These are phyloP conservation scores for Prunus yedoensis DNA, from an alignment of 331 rosid species.

Conservation along the genomic window DNA sequence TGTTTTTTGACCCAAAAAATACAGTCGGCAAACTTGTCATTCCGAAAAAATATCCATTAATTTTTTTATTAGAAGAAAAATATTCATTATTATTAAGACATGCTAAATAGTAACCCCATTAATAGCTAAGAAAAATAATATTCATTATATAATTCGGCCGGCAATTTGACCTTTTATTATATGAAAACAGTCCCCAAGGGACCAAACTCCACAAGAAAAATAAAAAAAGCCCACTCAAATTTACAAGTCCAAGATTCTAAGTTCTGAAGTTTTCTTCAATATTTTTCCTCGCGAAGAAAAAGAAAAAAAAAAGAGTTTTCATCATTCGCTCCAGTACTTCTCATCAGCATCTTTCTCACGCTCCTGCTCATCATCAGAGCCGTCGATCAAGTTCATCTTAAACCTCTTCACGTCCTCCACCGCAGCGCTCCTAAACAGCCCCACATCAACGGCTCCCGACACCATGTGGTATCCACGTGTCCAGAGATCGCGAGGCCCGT, in stretches of 20 bases:
- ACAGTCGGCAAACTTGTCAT: background rate
- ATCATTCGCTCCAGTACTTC: constrained; percentile 52
- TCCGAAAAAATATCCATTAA: too few relatives aligned
- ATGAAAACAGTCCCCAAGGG: background rate
- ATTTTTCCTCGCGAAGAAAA: background rate
- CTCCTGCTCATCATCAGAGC: constrained; percentile 27
- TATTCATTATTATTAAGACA: too few relatives aligned
- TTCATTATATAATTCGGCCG: background rate
- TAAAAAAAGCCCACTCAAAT: background rate
- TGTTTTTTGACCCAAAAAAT: background rate
- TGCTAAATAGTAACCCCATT: too few relatives aligned
- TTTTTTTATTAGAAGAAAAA: too few relatives aligned
- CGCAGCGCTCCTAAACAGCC: constrained; percentile 56
- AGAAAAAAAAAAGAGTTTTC: background rate
- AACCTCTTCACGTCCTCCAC: constrained; percentile 74
- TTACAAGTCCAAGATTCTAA: background rate
- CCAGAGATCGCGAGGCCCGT: constrained; percentile 47
- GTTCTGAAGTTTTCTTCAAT: background rate
- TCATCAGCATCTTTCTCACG: constrained; percentile 33
- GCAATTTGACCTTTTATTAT: background rate
- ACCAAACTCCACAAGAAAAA: background rate
- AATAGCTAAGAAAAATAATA: too few relatives aligned
- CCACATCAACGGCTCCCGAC: constrained; percentile 70
- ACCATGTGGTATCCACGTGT: constrained; percentile 79
- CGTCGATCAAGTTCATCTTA: constrained; percentile 37